A percentile compares a stretch with the other conserved stretches of the same genome.
Evolutionary conservation across 2,329 filamentous ascomycete genomes (phyloP).

Genomic region (Calonectria montana): DNA sequence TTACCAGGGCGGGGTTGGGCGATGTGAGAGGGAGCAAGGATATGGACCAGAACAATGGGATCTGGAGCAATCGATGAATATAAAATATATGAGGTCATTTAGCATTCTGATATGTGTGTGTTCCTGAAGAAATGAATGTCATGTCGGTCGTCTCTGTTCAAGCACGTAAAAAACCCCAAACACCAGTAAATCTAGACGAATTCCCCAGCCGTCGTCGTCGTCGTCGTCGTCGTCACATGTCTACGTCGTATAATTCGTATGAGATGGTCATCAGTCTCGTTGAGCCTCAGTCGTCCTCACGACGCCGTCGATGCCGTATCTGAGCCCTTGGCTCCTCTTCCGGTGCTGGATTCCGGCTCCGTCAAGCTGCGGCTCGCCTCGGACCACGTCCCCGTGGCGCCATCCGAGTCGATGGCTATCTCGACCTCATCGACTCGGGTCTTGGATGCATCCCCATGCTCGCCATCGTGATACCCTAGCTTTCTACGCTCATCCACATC

Average conservation of each 20-base stretch:
- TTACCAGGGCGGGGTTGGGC: background rate
- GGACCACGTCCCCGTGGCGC: conserved; percentile 45
- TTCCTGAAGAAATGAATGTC: background rate
- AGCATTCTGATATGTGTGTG: conserved; percentile 5
- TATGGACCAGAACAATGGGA: background rate
- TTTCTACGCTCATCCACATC: conserved; percentile 33
- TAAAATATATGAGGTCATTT: background rate
- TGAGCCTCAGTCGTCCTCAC: conserved; percentile 26
- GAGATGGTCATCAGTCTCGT: background rate
- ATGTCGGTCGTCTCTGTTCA: background rate
- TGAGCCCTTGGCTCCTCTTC: conserved; percentile 48
- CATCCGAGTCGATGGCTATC: conserved; percentile 38
- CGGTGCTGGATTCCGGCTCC: conserved; percentile 51
- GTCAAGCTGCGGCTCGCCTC: conserved; percentile 53
- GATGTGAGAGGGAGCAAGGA: background rate
- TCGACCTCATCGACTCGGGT: conserved; percentile 25
- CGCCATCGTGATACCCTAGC: conserved; percentile 19
- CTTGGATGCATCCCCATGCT: conserved; percentile 21
- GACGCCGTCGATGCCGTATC: conserved; percentile 52
- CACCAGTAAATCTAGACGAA: background rate
- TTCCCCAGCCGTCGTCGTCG: background rate
- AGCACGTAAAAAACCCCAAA: background rate
- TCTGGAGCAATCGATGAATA: background rate
- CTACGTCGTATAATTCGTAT: conserved; percentile 3
- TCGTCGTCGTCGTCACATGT: conserved; percentile 1